Evolutionary conservation across 805 yeast species (phyloP).

Genomic region (Lipomyces spencermartinsiae): DNA sequence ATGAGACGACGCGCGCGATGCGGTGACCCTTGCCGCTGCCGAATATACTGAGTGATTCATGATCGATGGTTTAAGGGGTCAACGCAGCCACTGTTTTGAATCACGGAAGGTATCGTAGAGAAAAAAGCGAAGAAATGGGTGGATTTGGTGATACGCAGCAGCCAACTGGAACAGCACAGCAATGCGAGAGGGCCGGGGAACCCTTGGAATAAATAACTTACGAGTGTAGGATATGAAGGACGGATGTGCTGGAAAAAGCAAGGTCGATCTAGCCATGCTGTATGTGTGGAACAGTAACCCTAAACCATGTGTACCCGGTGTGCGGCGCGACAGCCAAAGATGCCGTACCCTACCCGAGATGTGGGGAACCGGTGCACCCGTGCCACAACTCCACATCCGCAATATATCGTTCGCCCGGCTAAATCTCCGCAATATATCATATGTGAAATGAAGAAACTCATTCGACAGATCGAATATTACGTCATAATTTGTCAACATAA

Average conservation of each 20-base stretch:
- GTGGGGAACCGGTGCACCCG: background rate
- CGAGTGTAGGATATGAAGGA: background rate
- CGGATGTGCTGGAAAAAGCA: background rate
- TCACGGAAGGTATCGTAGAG: background rate
- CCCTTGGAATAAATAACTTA: background rate
- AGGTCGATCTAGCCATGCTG: background rate
- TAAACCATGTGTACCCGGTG: background rate
- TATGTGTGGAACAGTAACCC: background rate
- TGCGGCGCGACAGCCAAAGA: background rate
- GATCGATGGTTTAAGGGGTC: too few species aligned
- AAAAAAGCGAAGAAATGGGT: background rate
- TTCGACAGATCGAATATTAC: background rate
- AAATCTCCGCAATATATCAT: background rate
- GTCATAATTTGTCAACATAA: too few species aligned
- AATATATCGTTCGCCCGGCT: background rate
- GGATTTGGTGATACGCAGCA: background rate
- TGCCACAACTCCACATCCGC: background rate
- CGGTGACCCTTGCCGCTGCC: background rate
- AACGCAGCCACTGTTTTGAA: background rate
- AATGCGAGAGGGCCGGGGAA: background rate
- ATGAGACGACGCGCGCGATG: background rate
- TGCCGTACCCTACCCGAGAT: background rate
- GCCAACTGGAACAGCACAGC: background rate
- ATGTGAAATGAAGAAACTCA: background rate
- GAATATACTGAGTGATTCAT: background rate